Conservation (phyloP, 768 basidiomycete species). For the Kwoniella europaea region DNA sequence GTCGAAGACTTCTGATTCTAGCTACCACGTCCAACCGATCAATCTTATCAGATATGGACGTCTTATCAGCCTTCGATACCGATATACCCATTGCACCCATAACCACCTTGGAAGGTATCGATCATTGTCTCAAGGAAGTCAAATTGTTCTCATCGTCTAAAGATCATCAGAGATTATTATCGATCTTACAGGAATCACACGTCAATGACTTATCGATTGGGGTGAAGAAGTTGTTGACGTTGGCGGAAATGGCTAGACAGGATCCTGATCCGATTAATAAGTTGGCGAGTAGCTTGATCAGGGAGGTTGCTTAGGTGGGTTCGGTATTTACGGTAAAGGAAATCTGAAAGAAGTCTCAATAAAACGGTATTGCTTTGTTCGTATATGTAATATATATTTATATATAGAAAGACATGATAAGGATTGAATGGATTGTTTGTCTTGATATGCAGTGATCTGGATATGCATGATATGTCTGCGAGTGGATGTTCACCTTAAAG, state of each 20-base stretch:
- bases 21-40: conserved; percentile 88
- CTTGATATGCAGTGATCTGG: not conserved
- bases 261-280: conserved; percentile 79
- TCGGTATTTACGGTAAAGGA: not conserved
- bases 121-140: conserved; percentile 76
- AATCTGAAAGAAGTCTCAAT: not conserved
- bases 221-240: conserved; percentile 87
- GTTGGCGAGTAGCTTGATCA: conserved; percentile 53
- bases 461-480: not conserved
- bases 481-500: too few species aligned
- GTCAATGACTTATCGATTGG: conserved; percentile 78
- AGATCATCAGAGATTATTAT: conserved; percentile 65
- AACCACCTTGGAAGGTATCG: conserved; percentile 71
- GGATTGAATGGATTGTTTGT: not conserved
- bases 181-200: conserved; percentile 74
- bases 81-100: conserved; percentile 85
- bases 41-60: conserved; percentile 83
- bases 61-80: conserved; percentile 86
- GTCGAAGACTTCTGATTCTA: conserved; percentile 85
- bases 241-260: conserved; percentile 96
- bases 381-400: not conserved
- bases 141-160: conserved; percentile 70
- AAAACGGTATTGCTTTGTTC: not conserved
- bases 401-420: not conserved
- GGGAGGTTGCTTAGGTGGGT: conserved; percentile 39